These are phyloP conservation scores for Craspedostauros australis DNA, from an alignment of 108 stramenopile genomes.

Conservation along the genomic window DNA sequence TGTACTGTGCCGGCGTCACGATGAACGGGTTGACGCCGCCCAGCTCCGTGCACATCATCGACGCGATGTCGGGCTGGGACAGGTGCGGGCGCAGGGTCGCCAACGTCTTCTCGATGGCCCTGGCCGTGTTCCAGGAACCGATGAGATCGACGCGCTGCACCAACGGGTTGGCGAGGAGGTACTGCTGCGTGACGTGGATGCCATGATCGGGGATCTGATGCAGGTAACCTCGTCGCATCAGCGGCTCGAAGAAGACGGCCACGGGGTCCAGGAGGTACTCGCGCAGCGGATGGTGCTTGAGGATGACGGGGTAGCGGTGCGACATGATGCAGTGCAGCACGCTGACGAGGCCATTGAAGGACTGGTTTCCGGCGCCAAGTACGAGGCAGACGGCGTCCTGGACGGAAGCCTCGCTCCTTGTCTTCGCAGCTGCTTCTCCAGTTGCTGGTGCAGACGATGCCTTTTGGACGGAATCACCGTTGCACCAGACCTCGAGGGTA, in stretches of 20 bases:
- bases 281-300: slow-evolving; percentile 18
- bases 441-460: too few species aligned
- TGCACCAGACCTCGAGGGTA: too few species aligned
- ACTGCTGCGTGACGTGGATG: too few species aligned
- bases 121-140: too few species aligned
- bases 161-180: too few species aligned
- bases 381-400: too few species aligned
- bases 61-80: slow-evolving; percentile 7
- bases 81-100: too few species aligned
- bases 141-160: too few species aligned
- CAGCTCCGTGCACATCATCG: slow-evolving; percentile 26
- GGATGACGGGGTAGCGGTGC: background rate
- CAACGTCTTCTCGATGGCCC: too few species aligned
- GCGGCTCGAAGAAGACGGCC: slow-evolving; percentile 1
- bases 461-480: too few species aligned
- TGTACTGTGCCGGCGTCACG: slow-evolving; percentile 22
- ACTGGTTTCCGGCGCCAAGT: slow-evolving; percentile 11
- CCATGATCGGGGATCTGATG: background rate
- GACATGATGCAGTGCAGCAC: background rate
- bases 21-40: slow-evolving; percentile 37
- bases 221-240: slow-evolving; percentile 1
- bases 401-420: too few species aligned
- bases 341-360: background rate
- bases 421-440: too few species aligned
- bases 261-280: background rate